Evolutionary conservation across 768 basidiomycete species (phyloP).

Genomic region (Pleurotus giganteus): DNA sequence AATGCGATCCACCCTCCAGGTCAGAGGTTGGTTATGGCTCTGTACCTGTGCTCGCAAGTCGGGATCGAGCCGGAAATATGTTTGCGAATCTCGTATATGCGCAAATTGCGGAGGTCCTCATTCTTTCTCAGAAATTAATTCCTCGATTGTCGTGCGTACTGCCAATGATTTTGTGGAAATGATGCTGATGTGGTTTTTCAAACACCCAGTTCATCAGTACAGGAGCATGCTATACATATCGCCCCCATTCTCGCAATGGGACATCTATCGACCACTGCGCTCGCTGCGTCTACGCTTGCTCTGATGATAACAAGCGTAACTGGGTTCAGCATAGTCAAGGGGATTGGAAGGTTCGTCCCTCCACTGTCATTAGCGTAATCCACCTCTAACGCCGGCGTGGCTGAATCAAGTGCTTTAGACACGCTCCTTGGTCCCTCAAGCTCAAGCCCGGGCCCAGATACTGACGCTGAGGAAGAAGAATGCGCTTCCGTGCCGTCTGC

Average conservation of each 20-base stretch:
- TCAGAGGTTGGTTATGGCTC: background rate
- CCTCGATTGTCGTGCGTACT: background rate
- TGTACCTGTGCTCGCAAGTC: background rate
- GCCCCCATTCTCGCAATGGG: slow-evolving; percentile 10
- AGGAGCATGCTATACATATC: slow-evolving; percentile 6
- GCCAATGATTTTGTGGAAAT: background rate
- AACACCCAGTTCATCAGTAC: background rate
- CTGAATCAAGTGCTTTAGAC: background rate
- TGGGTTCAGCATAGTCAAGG: slow-evolving; percentile 9
- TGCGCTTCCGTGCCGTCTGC: background rate
- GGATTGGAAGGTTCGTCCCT: background rate
- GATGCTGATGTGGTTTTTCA: background rate
- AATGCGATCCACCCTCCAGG: too few relatives aligned
- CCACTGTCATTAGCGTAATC: background rate
- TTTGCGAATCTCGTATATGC: background rate
- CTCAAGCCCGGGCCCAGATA: background rate
- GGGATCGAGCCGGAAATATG: background rate
- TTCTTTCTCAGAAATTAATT: background rate
- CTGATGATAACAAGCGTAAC: slow-evolving; percentile 8
- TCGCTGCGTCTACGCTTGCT: slow-evolving; percentile 9
- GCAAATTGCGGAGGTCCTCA: background rate
- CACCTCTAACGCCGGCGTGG: background rate
- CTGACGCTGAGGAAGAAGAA: background rate
- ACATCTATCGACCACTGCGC: slow-evolving; percentile 5
- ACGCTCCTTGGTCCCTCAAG: background rate